These are phyloP conservation scores for Trametes sp. DNA, from an alignment of 1,284 basidiomycete species.

Conservation along the genomic window DNA sequence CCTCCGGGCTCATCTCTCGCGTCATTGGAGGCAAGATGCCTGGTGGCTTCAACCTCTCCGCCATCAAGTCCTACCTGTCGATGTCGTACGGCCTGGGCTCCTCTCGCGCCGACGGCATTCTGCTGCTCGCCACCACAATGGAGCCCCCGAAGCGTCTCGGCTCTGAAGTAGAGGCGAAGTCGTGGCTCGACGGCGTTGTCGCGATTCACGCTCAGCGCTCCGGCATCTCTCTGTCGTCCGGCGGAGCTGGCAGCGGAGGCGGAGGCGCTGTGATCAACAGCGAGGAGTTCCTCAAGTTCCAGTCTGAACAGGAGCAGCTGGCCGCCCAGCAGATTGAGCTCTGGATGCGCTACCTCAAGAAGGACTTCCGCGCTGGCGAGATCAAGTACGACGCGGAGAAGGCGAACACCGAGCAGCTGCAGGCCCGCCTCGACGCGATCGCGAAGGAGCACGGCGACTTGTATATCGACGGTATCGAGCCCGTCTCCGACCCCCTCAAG, in stretches of 20 bases:
- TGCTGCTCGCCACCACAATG: constrained; percentile 90
- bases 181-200: constrained; percentile 92
- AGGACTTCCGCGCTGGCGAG: constrained; percentile 92
- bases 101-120: constrained; percentile 88
- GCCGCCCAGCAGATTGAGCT: constrained; percentile 94
- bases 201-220: constrained; percentile 88
- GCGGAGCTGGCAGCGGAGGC: constrained; percentile 66
- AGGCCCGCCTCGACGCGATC: constrained; percentile 89
- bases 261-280: constrained; percentile 94
- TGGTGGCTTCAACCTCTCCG: constrained; percentile 96
- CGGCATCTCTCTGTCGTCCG: constrained; percentile 83
- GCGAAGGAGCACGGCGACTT: constrained; percentile 89
- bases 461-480: constrained; percentile 95
- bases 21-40: constrained; percentile 97
- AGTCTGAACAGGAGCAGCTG: constrained; percentile 91
- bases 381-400: constrained; percentile 90
- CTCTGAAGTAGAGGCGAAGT: constrained; percentile 91
- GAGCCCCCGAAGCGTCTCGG: constrained; percentile 95
- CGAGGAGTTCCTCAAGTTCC: constrained; percentile 98
- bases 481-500: constrained; percentile 93
- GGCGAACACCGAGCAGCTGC: constrained; percentile 73
- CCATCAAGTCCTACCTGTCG: constrained; percentile 89
- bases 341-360: constrained; percentile 95
- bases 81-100: constrained; percentile 96
- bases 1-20: constrained; percentile 90